Evolutionary conservation across 192 early-diverging fungal species (phyloP), one percentile per base, ranked within the genome.

Genomic region (Diversispora epigaea): DNA sequence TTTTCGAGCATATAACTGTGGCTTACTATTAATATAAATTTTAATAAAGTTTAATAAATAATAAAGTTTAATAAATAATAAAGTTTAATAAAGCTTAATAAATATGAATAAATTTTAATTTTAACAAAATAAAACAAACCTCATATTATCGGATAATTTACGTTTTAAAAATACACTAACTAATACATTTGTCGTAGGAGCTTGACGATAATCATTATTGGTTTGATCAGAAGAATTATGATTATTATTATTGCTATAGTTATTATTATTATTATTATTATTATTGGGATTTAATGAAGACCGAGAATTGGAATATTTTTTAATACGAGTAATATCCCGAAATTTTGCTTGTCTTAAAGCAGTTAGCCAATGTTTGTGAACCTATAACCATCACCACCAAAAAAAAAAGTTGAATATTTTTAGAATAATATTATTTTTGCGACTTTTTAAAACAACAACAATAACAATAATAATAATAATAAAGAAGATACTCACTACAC

Each of bases 281-380:
- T 32, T 32, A 32, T 32, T n/a, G n/a, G 73, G 22, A 43, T 75
- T 65, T 43, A 25, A n/a, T 1, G 73, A 15, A 43, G 45, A 54
- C 12, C 47, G 47, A 55, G 46, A 21, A 14, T 22, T 52, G 6
- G 25, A 22, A 40, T 65, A 65, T 65, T 44, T 21, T 50, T 63
- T 63, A 4, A 75, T 22, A 32, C 43, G 19, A 40, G 45, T 43
- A 43, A 15, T 75, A 10, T 75, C 73, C 6, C 62, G 47, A 4
- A 65, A 8, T 7, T 45, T 54, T 12, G 73, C 44, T 40, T 71
- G 57, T 32, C 68, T 70, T 17, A 84, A 60, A 65, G 41, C 72
- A 10, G 79, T 69, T 10, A 84, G 55, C 83, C 83, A 84, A 44
- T 82, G 77, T 73, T 81, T 82, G 70, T 84, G 81, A 8, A 84